Evolutionary conservation across 768 basidiomycete species (phyloP), one percentile per base, ranked within the genome.

Genomic region (Steccherinum ochraceum): DNA sequence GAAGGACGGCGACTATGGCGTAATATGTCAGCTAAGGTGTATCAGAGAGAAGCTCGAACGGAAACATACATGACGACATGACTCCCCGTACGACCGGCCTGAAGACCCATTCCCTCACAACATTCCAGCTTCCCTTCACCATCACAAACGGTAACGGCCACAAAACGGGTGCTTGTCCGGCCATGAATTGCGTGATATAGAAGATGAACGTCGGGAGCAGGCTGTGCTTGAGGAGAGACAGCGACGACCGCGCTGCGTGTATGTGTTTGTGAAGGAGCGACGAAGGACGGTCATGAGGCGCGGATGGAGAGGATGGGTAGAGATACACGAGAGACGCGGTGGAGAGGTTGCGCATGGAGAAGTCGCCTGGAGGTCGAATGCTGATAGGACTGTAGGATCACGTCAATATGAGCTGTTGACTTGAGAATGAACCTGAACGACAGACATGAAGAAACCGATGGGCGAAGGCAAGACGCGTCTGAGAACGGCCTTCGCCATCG

Each of bases 271-370:
- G 54, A n/a, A 61, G 20, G 51, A 40, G 53, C 52, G 3, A 53
- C 40, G 21, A 51, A 49, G 11, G 24, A n/a, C 12, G 3, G 45
- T 50, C 27, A 49, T 40, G 2, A n/a, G 46, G 5, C 12, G 42
- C 24, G 7, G 16, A 5, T 5, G 21, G 41, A 39, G 35, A n/a
- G 13, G 58, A 46, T 13, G 60, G 60, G 25, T 56, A 27, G 3
- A 61, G 54, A 47, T 57, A 57, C 13, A 61, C 60, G 25, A 56
- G 52, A 3, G 58, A 46, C 5, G 52, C 58, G 2, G 60, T 61
- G 20, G 57, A 58, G 23, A 61, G 54, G 42, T 61, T 61, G 24
- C 56, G 60, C 58, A 61, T 58, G 21, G 60, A 61, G 55, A 53
- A 59, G 49, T 61, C 58, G n/a, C 58, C 60, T 5, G 60, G 57